phyloP scores from a whole-genome alignment of 2,329 filamentous ascomycete genomes.

The Raffaelea arxii region DNA sequence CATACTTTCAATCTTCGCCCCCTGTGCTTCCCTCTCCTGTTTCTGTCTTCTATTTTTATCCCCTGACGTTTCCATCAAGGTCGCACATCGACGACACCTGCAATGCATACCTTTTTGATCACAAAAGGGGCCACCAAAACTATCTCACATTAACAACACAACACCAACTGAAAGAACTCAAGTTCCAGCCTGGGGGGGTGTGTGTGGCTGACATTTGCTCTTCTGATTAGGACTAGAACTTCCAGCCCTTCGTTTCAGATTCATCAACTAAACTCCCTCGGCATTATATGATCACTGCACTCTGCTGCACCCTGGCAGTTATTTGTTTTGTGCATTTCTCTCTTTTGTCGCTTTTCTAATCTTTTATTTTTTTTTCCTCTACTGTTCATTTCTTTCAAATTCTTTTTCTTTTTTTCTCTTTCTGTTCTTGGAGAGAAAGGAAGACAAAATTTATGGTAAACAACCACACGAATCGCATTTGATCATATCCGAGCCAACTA shows the following conservation, averaged over 20 bases:
- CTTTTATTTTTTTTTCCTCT: constrained; percentile 2
- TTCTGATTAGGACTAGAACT: constrained; percentile 9
- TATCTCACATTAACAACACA: no score
- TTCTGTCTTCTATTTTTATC: constrained; percentile 12
- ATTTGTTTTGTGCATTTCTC: background rate
- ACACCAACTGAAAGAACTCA: no score
- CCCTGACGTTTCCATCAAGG: constrained; percentile 1
- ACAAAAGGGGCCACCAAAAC: no score
- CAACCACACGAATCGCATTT: no score
- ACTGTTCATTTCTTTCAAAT: constrained; percentile 3
- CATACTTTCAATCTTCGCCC: background rate
- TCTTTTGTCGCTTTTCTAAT: background rate
- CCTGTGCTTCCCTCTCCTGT: background rate
- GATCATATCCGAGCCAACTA: no score
- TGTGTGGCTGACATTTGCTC: constrained; percentile 9
- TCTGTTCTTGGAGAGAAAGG: background rate
- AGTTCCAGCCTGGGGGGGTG: no score
- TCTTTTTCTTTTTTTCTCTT: background rate
- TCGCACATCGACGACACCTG: constrained; percentile 1
- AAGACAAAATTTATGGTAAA: no score
- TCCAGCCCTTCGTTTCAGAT: constrained; percentile 13
- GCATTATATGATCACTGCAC: constrained; percentile 10
- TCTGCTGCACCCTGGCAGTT: constrained; percentile 4
- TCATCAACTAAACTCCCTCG: constrained; percentile 8
- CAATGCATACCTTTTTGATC: constrained; percentile 2